These are phyloP conservation scores for Podospora pseudocomata DNA, from an alignment of 495 filamentous ascomycete genomes.

Conservation along the genomic window DNA sequence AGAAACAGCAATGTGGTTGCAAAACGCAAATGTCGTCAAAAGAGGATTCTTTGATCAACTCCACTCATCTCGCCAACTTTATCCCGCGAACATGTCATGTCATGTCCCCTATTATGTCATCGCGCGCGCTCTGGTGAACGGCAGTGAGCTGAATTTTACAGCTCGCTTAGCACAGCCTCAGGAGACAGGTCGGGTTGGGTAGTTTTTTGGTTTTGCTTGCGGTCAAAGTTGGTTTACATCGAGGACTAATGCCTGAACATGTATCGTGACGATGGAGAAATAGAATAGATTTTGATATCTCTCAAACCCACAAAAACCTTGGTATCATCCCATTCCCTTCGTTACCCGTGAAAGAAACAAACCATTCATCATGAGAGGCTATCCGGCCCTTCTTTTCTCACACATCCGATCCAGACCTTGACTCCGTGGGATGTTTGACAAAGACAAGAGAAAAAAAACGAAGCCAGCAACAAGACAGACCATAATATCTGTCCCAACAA, in stretches of 20 bases:
- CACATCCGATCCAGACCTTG: not conserved
- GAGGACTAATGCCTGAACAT: not conserved
- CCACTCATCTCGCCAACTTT: not conserved
- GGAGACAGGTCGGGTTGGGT: not conserved
- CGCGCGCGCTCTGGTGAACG: no score
- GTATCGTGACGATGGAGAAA: not conserved
- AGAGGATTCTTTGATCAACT: not conserved
- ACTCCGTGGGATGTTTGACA: not conserved
- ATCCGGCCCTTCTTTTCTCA: not conserved
- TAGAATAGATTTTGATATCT: not conserved
- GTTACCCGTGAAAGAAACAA: not conserved
- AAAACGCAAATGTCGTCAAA: not conserved
- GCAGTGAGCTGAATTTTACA: not conserved
- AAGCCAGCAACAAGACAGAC: not conserved
- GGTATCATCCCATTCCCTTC: slow-evolving; percentile 10
- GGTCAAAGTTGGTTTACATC: not conserved
- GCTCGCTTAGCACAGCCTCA: not conserved
- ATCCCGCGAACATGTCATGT: not conserved
- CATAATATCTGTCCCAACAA: not conserved
- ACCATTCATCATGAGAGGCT: not conserved
- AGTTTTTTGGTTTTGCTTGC: not conserved
- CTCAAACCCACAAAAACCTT: not conserved
- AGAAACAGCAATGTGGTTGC: no score
- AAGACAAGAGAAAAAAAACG: not conserved
- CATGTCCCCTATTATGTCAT: not conserved